Base-by-base conservation (phyloP, 768 basidiomycete species). In the Tephrocybe sp. region DNA sequence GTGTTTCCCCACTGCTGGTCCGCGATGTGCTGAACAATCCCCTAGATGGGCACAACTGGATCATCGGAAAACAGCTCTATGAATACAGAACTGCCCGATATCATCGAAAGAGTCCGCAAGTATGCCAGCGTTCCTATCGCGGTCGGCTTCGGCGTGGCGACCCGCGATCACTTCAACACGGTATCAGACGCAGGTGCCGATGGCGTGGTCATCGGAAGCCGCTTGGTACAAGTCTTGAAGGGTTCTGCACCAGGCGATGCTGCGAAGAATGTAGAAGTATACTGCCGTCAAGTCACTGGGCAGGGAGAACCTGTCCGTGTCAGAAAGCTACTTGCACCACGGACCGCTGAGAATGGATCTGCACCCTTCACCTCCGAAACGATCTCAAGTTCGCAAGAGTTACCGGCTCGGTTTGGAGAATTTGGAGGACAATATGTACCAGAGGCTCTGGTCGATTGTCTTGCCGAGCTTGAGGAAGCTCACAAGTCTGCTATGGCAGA, bases 341-440 rank as follows among this genome's bases (percentile, higher is more conserved):
- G 55, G 36, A 53, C 70, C 0, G 66, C 67, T 9, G 59, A 67
- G 16, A 58, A 59, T 18, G 18, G 57, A 15, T 59, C 67, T 36
- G 66, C 55, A 9, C 58, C 68, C 7, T 52, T 65, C n/a, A 49
- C 61, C 0, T 40, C 61, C 15, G 63, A 67, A 31, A 57, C 69
- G 12, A 48, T 68, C 11, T 61, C 73, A 0, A 72, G 75, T 39
- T 57, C 65, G 18, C 71, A 64, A 41, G 71, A 76, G 13, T 74
- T 98, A 0, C 92, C 95, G 1, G 75, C 84, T 1, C 80, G 93
- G 40, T 99, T 99, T 59, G 97, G 97, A 30, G 77, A 93, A 53
- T 99, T 95, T 62, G 97, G 97, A 27, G 97, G 97, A 3, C 94
- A 97, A 60, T 99, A 94, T 70, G 97, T 98, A 5, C 94, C 97